Conservation (phyloP, 83 land plant species). For the Diphasiastrum complanatum region DNA sequence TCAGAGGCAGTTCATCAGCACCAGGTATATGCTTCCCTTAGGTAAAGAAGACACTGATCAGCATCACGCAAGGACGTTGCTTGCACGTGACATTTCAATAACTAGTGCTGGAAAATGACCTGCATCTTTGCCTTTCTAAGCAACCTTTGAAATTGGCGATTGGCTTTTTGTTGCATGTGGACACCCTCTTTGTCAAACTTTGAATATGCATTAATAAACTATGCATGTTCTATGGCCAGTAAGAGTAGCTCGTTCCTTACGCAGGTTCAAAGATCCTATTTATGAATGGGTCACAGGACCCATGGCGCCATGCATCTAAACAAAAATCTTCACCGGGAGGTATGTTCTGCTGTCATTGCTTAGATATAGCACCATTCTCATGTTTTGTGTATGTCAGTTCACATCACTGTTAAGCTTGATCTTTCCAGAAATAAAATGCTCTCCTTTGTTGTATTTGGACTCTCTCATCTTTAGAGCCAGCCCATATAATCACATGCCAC, state of each 20-base stretch:
- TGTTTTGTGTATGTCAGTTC: no score
- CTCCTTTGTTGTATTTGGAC: constrained; percentile 4
- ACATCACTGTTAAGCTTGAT: neutral
- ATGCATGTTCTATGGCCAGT: neutral
- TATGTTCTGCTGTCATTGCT: constrained; percentile 9
- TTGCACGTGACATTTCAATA: no score
- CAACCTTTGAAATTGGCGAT: no score
- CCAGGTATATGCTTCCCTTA: no score
- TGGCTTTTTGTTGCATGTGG: neutral
- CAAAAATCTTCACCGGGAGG: constrained; percentile 71
- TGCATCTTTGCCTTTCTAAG: no score
- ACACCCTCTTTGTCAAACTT: no score
- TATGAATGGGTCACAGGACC: constrained; percentile 95
- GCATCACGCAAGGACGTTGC: no score
- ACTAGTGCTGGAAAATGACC: no score
- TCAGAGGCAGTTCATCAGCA: no score
- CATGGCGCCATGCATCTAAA: constrained; percentile 98
- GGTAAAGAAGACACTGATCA: no score
- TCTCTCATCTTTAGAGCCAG: constrained; percentile 57
- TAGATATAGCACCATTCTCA: no score
- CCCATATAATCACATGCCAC: constrained; percentile 65
- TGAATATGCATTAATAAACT: neutral
- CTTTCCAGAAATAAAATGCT: neutral
- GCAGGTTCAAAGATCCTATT: constrained; percentile 83
- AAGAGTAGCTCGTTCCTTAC: neutral